Conservation (phyloP, 1,284 basidiomycete species). For the Microbotryomycetes sp. region DNA sequence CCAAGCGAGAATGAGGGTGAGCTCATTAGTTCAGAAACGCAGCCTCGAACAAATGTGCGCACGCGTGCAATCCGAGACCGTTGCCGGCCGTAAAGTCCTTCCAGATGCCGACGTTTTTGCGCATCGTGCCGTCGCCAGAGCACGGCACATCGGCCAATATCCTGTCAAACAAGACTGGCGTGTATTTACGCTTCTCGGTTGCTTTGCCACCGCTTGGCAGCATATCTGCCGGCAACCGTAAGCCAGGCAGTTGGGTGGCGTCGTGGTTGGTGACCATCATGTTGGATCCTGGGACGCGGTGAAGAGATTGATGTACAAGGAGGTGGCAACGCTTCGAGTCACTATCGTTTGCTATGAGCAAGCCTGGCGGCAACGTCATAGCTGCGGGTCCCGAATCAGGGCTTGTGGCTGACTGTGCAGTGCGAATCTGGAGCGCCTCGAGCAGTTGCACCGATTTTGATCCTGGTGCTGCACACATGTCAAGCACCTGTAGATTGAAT, state of each 20-base stretch:
- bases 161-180: slow-evolving; percentile 72
- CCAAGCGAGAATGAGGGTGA: neutral
- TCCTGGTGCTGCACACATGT: slow-evolving; percentile 99
- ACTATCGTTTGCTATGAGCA: slow-evolving; percentile 82
- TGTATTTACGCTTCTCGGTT: slow-evolving; percentile 33
- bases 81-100: slow-evolving; percentile 81
- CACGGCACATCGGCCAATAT: slow-evolving; percentile 97
- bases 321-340: slow-evolving; percentile 93
- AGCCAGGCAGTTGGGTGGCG: slow-evolving; percentile 71
- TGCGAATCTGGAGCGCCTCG: slow-evolving; percentile 69
- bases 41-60: slow-evolving; percentile 34
- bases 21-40: neutral
- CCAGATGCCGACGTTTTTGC: slow-evolving; percentile 96
- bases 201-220: slow-evolving; percentile 23
- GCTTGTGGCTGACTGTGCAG: neutral
- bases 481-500: slow-evolving; percentile 59
- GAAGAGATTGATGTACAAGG: slow-evolving; percentile 87
- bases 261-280: slow-evolving; percentile 95
- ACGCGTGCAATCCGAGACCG: slow-evolving; percentile 85
- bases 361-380: slow-evolving; percentile 58
- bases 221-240: slow-evolving; percentile 13
- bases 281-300: slow-evolving; percentile 83
- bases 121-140: slow-evolving; percentile 89
- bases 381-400: slow-evolving; percentile 52
- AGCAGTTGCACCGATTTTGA: slow-evolving; percentile 93